These are phyloP conservation scores for Rhododendron griersonianum DNA, from an alignment of 148 eudicot genomes.

Conservation along the genomic window DNA sequence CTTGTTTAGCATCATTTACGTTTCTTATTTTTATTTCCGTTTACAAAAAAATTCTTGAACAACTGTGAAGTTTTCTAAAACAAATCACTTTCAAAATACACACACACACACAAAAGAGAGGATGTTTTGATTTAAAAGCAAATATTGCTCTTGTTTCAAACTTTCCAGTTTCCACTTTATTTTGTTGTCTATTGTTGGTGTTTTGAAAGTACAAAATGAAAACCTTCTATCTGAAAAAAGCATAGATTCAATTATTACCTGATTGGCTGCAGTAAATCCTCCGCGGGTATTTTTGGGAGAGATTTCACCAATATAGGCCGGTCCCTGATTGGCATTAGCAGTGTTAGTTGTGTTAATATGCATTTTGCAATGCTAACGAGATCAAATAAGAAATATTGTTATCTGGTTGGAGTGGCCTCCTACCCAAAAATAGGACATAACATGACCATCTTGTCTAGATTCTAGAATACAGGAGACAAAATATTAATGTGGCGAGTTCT, in stretches of 20 bases:
- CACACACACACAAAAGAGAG: background rate
- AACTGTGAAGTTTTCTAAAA: too few relatives aligned
- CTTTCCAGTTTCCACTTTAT: too few relatives aligned
- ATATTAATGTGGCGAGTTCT: too few relatives aligned
- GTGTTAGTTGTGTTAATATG: background rate
- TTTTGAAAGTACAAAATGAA: background rate
- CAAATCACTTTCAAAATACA: too few relatives aligned
- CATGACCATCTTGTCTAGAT: too few relatives aligned
- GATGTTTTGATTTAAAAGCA: background rate
- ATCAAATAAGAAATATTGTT: background rate
- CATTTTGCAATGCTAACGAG: background rate
- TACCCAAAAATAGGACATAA: too few relatives aligned
- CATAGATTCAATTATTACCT: constrained; percentile 11
- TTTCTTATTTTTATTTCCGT: too few relatives aligned
- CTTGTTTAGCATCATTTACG: background rate
- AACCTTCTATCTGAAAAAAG: background rate
- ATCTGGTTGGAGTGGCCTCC: too few relatives aligned
- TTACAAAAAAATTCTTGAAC: background rate
- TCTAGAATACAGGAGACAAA: too few relatives aligned
- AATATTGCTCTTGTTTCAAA: too few relatives aligned
- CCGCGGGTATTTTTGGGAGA: constrained; percentile 53
- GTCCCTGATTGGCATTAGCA: constrained; percentile 25
- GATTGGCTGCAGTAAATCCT: constrained; percentile 19
- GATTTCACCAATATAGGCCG: constrained; percentile 51
- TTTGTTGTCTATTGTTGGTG: too few relatives aligned